These are phyloP conservation scores for Epichloe scottii DNA, from an alignment of 2,329 filamentous ascomycete genomes.

Conservation along the genomic window DNA sequence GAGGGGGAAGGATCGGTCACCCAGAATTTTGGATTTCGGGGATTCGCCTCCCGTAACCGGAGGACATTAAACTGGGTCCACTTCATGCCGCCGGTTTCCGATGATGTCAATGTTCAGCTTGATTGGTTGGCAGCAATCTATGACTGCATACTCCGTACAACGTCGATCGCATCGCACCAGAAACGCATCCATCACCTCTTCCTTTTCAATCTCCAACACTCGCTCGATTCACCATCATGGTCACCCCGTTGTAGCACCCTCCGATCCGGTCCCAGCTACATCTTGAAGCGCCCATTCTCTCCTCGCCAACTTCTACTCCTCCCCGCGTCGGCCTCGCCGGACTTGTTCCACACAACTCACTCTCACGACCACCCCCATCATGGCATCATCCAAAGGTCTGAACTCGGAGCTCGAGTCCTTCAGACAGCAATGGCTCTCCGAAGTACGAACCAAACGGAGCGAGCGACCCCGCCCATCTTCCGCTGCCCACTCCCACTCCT, in stretches of 20 bases:
- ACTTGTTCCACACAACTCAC: neutral
- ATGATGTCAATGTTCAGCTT: conserved; percentile 5
- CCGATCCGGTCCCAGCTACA: too few species aligned
- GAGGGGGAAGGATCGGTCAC: too few species aligned
- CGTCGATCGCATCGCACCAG: neutral
- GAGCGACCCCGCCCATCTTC: neutral
- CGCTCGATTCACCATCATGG: neutral
- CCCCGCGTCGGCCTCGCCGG: conserved; percentile 2
- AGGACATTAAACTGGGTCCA: conserved; percentile 3
- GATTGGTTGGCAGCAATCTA: conserved; percentile 4
- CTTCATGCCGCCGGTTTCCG: conserved; percentile 4
- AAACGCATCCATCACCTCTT: neutral
- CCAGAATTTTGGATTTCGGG: conserved; percentile 2
- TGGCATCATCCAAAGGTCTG: conserved; percentile 13
- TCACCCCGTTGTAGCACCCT: neutral
- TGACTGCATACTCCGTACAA: neutral
- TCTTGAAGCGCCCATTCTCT: neutral
- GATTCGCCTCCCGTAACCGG: neutral
- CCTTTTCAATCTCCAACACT: neutral
- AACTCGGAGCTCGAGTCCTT: conserved; percentile 74
- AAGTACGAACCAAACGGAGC: conserved; percentile 41
- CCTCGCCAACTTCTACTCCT: neutral
- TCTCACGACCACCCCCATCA: neutral
- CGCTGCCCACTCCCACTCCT: neutral
- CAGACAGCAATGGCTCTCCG: conserved; percentile 72